Evolutionary conservation across 768 basidiomycete species (phyloP).

Genomic region (Exsudoporus frostii): DNA sequence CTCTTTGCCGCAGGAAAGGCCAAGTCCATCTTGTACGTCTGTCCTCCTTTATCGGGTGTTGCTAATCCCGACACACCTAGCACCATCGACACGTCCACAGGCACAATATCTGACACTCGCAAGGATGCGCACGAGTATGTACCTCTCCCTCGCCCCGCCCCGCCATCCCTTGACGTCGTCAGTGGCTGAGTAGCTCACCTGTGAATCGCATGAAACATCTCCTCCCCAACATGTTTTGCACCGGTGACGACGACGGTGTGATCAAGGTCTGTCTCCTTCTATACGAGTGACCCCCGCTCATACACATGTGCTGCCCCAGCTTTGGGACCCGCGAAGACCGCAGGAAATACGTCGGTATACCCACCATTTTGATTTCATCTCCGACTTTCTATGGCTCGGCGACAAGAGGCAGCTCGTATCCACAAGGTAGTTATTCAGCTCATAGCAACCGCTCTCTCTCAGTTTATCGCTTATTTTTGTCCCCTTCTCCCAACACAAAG

Average conservation of each 20-base stretch:
- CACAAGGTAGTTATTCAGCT: conserved; percentile 60
- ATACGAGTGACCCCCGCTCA: not conserved
- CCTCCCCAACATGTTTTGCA: conserved; percentile 68
- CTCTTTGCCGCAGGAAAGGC: conserved; percentile 83
- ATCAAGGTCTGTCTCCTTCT: conserved; percentile 62
- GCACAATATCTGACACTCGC: conserved; percentile 45
- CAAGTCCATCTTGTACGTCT: conserved; percentile 70
- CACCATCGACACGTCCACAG: conserved; percentile 63
- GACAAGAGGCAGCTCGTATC: conserved; percentile 83
- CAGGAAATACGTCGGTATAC: conserved; percentile 64
- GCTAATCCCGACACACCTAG: conserved; percentile 35
- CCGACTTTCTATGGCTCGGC: conserved; percentile 83
- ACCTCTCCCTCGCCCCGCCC: conserved; percentile 2
- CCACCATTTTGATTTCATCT: conserved; percentile 94
- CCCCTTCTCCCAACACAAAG: conserved; percentile 37
- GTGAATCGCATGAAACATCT: conserved; percentile 83
- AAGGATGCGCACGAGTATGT: conserved; percentile 68
- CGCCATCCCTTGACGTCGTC: conserved; percentile 28
- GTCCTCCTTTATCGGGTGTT: not conserved
- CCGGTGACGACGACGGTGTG: conserved; percentile 92
- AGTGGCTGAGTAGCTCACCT: conserved; percentile 55
- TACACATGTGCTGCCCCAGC: conserved; percentile 39
- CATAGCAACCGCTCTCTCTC: not conserved
- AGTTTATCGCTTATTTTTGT: not conserved
- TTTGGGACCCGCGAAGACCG: conserved; percentile 83